phyloP scores from a whole-genome alignment of 208 protist genomes.

The Trypanosoma vivax region DNA sequence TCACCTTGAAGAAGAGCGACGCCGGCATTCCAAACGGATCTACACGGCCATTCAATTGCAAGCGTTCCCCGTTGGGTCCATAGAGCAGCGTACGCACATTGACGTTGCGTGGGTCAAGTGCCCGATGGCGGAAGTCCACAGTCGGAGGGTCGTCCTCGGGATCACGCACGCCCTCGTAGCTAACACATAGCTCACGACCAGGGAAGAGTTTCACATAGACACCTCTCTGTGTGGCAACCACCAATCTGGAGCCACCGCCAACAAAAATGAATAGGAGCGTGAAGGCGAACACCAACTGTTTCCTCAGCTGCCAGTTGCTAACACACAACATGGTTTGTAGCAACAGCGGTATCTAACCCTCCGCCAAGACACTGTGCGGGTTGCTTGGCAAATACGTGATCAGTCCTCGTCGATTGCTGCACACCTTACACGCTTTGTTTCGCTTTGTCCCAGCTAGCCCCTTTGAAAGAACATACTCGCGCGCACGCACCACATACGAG shows the following conservation, averaged over 20 bases:
- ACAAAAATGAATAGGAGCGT: slow-evolving; percentile 9
- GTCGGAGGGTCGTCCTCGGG: slow-evolving; percentile 46
- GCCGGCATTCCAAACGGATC: slow-evolving; percentile 41
- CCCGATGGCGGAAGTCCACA: slow-evolving; percentile 56
- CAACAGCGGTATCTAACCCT: no score
- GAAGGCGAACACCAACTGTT: neutral
- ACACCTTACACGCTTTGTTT: no score
- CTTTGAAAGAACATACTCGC: no score
- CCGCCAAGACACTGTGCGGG: no score
- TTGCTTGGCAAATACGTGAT: no score
- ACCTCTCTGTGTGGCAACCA: neutral
- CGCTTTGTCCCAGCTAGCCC: no score
- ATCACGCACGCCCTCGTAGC: slow-evolving; percentile 58
- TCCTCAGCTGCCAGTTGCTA: no score
- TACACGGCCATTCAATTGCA: slow-evolving; percentile 14
- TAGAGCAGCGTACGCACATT: slow-evolving; percentile 44
- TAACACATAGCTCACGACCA: slow-evolving; percentile 50
- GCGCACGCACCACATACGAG: no score
- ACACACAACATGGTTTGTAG: no score
- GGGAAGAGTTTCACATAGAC: slow-evolving; percentile 70
- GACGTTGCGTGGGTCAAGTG: slow-evolving; percentile 43
- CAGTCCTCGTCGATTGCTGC: no score
- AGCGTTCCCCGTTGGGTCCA: slow-evolving; percentile 30
- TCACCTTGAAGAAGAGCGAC: slow-evolving; percentile 55
- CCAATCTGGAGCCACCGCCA: neutral